Percentiles rank a stretch among this genome's conserved stretches.
phyloP scores from a whole-genome alignment of 805 yeast genomes.

The Metschnikowia chrysomelidarum region DNA sequence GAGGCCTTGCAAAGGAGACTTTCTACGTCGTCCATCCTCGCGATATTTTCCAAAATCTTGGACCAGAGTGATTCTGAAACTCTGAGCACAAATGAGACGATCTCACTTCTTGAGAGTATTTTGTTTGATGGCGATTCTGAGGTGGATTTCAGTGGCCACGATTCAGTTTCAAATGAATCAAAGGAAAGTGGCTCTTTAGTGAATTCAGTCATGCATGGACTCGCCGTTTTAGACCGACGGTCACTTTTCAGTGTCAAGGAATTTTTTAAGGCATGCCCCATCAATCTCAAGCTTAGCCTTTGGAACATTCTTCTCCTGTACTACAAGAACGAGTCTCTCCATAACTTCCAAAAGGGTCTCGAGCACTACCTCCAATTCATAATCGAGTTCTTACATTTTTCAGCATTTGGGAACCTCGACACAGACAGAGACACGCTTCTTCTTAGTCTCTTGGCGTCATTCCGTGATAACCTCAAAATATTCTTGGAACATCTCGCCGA shows the following conservation, averaged over 20 bases:
- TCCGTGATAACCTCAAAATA: conserved; percentile 48
- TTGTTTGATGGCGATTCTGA: conserved; percentile 29
- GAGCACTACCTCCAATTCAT: conserved; percentile 50
- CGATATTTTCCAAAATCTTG: conserved; percentile 57
- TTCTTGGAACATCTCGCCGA: conserved; percentile 27
- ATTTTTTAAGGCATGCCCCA: conserved; percentile 62
- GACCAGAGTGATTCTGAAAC: conserved; percentile 25
- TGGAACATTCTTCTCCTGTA: conserved; percentile 72
- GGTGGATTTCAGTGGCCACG: not conserved
- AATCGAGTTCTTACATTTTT: conserved; percentile 29
- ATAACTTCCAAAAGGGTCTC: conserved; percentile 48
- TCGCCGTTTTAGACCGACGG: conserved; percentile 15
- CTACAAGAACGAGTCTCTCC: conserved; percentile 36
- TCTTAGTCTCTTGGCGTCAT: conserved; percentile 50
- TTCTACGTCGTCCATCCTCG: conserved; percentile 68
- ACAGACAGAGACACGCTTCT: conserved; percentile 42
- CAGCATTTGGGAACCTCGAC: conserved; percentile 18
- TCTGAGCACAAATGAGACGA: conserved; percentile 31
- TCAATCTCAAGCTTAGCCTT: conserved; percentile 63
- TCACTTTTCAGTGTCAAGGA: conserved; percentile 49
- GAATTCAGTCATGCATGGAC: conserved; percentile 16
- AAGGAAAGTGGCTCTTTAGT: conserved; percentile 9
- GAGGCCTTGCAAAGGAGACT: conserved; percentile 56
- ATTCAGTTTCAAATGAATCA: not conserved
- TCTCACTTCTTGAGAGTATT: conserved; percentile 45